phyloP scores from a whole-genome alignment of 805 yeast genomes.

The Candida sonorensis region DNA sequence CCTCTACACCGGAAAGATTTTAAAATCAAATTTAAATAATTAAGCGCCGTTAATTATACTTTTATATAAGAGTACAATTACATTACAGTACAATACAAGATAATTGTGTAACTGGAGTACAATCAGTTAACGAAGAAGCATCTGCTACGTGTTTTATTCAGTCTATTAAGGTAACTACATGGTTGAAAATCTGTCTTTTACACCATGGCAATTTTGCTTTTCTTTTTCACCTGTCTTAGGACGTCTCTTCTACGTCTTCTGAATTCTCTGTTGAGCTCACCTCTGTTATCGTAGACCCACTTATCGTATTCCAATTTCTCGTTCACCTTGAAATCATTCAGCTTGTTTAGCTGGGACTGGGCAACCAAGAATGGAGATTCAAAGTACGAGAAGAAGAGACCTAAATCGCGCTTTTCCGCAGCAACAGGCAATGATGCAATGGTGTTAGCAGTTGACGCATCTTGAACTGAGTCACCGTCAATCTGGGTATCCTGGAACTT shows the following conservation, averaged over 20 bases:
- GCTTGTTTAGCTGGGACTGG: conserved; percentile 69
- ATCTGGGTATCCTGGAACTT: conserved; percentile 17
- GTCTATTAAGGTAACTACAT: too few species aligned
- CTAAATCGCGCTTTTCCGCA: conserved; percentile 26
- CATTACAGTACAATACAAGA: too few species aligned
- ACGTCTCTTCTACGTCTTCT: conserved; percentile 73
- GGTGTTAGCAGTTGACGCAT: too few species aligned
- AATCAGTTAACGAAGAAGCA: too few species aligned
- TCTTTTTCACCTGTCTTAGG: conserved; percentile 49
- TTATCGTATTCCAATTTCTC: conserved; percentile 49
- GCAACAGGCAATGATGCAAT: conserved; percentile 7
- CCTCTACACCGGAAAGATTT: too few species aligned
- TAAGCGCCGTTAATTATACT: too few species aligned
- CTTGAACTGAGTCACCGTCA: conserved; percentile 4
- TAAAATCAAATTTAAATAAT: too few species aligned
- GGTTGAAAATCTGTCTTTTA: too few species aligned
- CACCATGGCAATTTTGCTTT: conserved; percentile 2
- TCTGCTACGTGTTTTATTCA: too few species aligned
- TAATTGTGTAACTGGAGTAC: too few species aligned
- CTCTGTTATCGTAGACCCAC: conserved; percentile 80
- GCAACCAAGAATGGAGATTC: conserved; percentile 84
- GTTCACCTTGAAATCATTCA: conserved; percentile 31
- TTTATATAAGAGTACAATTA: too few species aligned
- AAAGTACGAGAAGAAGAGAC: conserved; percentile 75
- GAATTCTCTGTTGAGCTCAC: conserved; percentile 70